Base-by-base conservation (phyloP, 208 protist genomes). In the Leishmania tropica region DNA sequence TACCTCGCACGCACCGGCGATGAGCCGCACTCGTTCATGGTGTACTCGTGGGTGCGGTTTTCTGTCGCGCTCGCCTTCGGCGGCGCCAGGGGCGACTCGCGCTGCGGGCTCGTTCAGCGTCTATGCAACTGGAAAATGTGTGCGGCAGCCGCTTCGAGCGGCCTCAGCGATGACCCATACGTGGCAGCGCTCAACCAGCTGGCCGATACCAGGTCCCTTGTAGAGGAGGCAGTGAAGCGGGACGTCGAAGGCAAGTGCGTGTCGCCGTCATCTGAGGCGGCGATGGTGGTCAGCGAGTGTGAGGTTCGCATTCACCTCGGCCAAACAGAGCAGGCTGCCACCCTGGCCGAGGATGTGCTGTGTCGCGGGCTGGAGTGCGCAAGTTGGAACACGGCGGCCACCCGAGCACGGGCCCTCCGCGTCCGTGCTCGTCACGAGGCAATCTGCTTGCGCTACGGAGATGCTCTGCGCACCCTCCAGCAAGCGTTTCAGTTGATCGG, bases 21-120 rank as follows among this genome's bases (percentile, higher is more conserved):
- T 64, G 91, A 96, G 78, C 83, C 76, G 24, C 90, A 88, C 86
- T 70, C 81, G 40, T 96, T 96, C 75, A 78, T 92, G 10, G 78
- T 96, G 10, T 87, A 89, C 54, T 81, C 83, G 42, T 96, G 92
- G 92, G 73, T 92, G 42, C 85, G 92, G 62, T 93, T 97, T 70
- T 76, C 85, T 19, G 88, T 88, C 15, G 72, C 48, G 17, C 62
- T 86, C 51, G 53, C 78, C 47, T 87, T 88, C 51, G 86, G 85
- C 40, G 90, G 89, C 51, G 87, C 76, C 51, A 35, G 40, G 64
- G 79, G 64, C 73, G 87, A 91, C 83, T 76, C 88, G 11, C 86
- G 78, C 64, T 81, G 80, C 42, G 53, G 73, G 37, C 51, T 84
- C 56, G 79, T 83, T 60, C 83, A 86, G 40, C 83, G 83, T 21